A percentile compares a stretch with the other conserved stretches of the same genome.
phyloP scores from a whole-genome alignment of 768 basidiomycete genomes.

The Xerocomellus dryophilus region DNA sequence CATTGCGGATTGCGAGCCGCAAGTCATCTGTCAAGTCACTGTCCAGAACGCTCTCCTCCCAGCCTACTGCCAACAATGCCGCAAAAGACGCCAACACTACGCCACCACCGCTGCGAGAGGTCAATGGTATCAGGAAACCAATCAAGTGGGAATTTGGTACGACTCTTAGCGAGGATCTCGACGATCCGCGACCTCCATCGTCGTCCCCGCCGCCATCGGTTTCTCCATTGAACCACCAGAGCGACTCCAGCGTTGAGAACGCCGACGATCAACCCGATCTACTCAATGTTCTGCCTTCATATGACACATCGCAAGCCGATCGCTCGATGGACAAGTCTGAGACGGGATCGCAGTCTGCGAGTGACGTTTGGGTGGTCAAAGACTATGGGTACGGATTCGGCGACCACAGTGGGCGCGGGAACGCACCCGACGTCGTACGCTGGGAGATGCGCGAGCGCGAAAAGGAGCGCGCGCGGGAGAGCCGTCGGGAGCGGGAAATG shows the following conservation, averaged over 20 bases:
- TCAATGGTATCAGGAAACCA: constrained; percentile 14
- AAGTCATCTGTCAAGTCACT: constrained; percentile 25
- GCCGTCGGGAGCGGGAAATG: constrained; percentile 12
- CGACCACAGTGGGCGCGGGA: constrained; percentile 36
- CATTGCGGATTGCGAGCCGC: constrained; percentile 23
- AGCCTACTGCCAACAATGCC: not conserved
- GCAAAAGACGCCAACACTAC: not conserved
- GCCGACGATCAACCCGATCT: not conserved
- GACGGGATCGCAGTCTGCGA: constrained; percentile 14
- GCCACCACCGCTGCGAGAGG: constrained; percentile 1
- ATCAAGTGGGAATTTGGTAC: constrained; percentile 61
- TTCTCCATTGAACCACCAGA: not conserved
- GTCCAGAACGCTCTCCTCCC: constrained; percentile 7
- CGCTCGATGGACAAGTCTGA: constrained; percentile 9
- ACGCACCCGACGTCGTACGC: constrained; percentile 29
- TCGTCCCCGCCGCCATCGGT: not conserved
- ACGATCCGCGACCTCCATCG: not conserved
- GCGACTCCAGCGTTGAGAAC: not conserved
- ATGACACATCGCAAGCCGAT: not conserved
- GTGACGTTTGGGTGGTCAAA: constrained; percentile 51
- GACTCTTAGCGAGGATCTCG: constrained; percentile 23
- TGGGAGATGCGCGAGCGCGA: constrained; percentile 32
- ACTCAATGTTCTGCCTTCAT: not conserved
- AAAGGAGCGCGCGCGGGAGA: constrained; percentile 15
- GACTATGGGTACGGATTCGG: constrained; percentile 69